Conservation (phyloP, 2,329 filamentous ascomycete species). For the Cadophora malorum region DNA sequence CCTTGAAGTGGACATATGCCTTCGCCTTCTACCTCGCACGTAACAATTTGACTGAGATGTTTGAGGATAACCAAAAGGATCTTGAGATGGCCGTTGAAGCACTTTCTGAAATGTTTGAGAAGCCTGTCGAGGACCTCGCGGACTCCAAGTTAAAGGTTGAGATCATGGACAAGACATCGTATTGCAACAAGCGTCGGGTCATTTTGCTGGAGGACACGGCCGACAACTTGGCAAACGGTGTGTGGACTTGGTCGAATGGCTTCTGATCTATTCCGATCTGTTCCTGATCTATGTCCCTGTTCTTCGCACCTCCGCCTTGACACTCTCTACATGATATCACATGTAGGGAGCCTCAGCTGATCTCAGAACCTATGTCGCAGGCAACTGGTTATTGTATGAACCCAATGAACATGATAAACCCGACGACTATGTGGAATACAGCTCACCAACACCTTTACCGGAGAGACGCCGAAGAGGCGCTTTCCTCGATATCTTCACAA, state of each 20-base stretch:
- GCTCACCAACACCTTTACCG: background rate
- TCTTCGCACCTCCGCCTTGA: constrained; percentile 15
- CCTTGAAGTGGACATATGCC: constrained; percentile 98
- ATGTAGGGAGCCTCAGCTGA: constrained; percentile 31
- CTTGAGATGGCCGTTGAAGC: constrained; percentile 96
- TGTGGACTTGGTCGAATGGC: constrained; percentile 47
- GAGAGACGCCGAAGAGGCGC: background rate
- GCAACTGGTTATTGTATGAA: constrained; percentile 26
- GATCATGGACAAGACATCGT: constrained; percentile 98
- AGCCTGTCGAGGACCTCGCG: constrained; percentile 85
- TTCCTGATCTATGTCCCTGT: constrained; percentile 25
- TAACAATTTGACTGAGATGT: constrained; percentile 96
- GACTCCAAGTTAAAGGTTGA: constrained; percentile 93
- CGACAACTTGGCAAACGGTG: constrained; percentile 87
- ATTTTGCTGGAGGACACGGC: constrained; percentile 93
- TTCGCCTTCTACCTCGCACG: constrained; percentile 97
- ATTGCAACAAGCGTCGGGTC: constrained; percentile 90
- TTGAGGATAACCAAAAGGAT: constrained; percentile 98
- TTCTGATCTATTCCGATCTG: constrained; percentile 38
- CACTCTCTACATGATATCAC: constrained; percentile 14
- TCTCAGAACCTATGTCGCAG: constrained; percentile 28
- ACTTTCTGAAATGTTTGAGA: constrained; percentile 99
- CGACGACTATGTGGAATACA: background rate
- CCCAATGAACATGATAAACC: background rate
- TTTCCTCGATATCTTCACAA: background rate